Evolutionary conservation across 139 green algal genomes (phyloP).

Genomic region (Bryopsis sp.): DNA sequence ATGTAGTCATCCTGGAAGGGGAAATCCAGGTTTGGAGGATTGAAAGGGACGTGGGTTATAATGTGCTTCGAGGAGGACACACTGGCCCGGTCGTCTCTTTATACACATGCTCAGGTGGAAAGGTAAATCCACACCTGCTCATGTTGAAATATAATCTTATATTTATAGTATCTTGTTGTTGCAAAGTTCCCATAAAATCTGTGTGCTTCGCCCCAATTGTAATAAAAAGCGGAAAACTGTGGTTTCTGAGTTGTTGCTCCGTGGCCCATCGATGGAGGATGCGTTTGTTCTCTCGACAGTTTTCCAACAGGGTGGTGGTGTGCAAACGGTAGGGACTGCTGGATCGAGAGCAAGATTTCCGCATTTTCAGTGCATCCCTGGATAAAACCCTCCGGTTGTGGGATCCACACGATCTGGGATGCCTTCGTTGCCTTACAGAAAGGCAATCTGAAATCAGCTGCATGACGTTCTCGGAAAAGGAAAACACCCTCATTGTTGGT

Average conservation of each 20-base stretch:
- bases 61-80: constrained; percentile 43
- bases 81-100: constrained; percentile 39
- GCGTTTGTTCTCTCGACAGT: too few species aligned
- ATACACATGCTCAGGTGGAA: constrained; percentile 36
- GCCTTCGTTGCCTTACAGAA: constrained; percentile 41
- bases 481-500: constrained; percentile 42
- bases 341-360: constrained; percentile 25
- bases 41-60: constrained; percentile 50
- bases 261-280: too few species aligned
- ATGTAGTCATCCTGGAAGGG: neutral
- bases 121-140: too few species aligned
- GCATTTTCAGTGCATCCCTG: constrained; percentile 26
- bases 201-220: too few species aligned
- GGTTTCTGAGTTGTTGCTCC: too few species aligned
- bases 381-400: constrained; percentile 44
- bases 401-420: constrained; percentile 53
- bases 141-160: too few species aligned
- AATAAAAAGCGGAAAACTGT: too few species aligned
- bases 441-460: constrained; percentile 35
- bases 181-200: too few species aligned
- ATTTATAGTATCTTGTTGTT: too few species aligned
- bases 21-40: constrained; percentile 24
- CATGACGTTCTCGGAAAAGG: constrained; percentile 46
- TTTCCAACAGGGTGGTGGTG: too few species aligned
- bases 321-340: too few species aligned